phyloP scores from a whole-genome alignment of 106 monocot genomes.

The Acorus calamus region DNA sequence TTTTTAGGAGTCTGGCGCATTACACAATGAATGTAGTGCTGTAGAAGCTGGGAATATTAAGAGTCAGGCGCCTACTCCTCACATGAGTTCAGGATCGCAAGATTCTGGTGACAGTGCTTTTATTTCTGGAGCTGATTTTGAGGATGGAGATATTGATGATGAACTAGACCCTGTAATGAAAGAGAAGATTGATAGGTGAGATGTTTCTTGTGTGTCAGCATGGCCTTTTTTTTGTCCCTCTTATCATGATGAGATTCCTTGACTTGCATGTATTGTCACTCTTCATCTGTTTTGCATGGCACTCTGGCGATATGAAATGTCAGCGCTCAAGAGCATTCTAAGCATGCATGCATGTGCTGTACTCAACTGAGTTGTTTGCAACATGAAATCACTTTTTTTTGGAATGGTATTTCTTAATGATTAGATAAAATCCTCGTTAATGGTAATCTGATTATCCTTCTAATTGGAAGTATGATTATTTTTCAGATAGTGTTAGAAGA shows the following conservation, averaged over 20 bases:
- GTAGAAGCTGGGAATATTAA: too few species aligned
- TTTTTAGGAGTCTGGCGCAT: not conserved
- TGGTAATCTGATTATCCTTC: too few species aligned
- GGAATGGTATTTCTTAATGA: too few species aligned
- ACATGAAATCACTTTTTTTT: too few species aligned
- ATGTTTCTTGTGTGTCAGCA: not conserved
- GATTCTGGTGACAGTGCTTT: slow-evolving; percentile 30
- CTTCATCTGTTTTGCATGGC: too few species aligned
- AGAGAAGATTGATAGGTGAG: slow-evolving; percentile 62
- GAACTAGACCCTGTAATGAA: slow-evolving; percentile 56
- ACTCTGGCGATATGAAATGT: too few species aligned
- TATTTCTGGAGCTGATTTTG: slow-evolving; percentile 21
- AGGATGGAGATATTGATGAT: slow-evolving; percentile 57
- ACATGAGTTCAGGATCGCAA: slow-evolving; percentile 12
- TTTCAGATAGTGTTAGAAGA: too few species aligned
- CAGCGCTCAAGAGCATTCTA: too few species aligned
- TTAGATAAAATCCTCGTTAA: too few species aligned
- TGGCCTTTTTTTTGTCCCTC: not conserved
- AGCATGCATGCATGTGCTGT: too few species aligned
- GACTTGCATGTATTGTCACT: not conserved
- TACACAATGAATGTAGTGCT: not conserved
- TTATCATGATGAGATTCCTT: not conserved
- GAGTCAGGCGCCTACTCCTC: slow-evolving; percentile 4
- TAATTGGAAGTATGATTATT: too few species aligned
- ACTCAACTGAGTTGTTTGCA: too few species aligned